Percentiles rank a stretch among this genome's conserved stretches.
These are phyloP conservation scores for Russula ochroleuca DNA, from an alignment of 768 basidiomycete genomes.

Conservation along the genomic window DNA sequence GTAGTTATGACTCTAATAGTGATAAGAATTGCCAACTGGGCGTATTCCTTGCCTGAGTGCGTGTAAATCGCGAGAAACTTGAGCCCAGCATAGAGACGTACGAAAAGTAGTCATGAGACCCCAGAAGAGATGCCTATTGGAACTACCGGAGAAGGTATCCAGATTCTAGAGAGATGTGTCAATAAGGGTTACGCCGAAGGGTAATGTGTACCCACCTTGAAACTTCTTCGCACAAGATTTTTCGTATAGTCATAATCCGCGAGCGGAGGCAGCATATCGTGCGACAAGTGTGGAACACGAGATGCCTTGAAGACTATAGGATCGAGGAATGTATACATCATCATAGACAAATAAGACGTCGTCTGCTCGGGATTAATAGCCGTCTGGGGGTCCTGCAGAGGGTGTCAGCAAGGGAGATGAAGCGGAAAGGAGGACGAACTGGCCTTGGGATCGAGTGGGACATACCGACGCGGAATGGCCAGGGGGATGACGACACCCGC, in stretches of 20 bases:
- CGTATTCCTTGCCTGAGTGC: slow-evolving; percentile 22
- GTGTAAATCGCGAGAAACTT: not conserved
- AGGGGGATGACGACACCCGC: slow-evolving; percentile 51
- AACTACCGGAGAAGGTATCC: slow-evolving; percentile 29
- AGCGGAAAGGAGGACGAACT: slow-evolving; percentile 1
- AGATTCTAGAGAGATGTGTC: slow-evolving; percentile 28
- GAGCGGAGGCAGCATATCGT: slow-evolving; percentile 43
- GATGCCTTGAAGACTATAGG: slow-evolving; percentile 44
- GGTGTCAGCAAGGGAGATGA: not conserved
- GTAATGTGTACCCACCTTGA: slow-evolving; percentile 31
- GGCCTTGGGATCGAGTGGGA: slow-evolving; percentile 53
- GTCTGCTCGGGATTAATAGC: slow-evolving; percentile 35
- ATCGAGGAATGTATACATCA: slow-evolving; percentile 54
- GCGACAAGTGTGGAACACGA: slow-evolving; percentile 42
- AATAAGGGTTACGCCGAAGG: not conserved
- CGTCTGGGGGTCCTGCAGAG: slow-evolving; percentile 29
- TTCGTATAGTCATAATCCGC: slow-evolving; percentile 45
- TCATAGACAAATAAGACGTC: slow-evolving; percentile 33
- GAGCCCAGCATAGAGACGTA: not conserved
- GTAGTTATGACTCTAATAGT: slow-evolving; percentile 23
- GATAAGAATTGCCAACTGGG: slow-evolving; percentile 11
- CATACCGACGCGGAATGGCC: slow-evolving; percentile 51
- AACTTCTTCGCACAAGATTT: slow-evolving; percentile 35
- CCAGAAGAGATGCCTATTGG: slow-evolving; percentile 30
- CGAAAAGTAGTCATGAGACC: slow-evolving; percentile 30